Evolutionary conservation across 805 yeast species (phyloP), one percentile per base, ranked within the genome.

Genomic region (Pichia nanzhaoensis): DNA sequence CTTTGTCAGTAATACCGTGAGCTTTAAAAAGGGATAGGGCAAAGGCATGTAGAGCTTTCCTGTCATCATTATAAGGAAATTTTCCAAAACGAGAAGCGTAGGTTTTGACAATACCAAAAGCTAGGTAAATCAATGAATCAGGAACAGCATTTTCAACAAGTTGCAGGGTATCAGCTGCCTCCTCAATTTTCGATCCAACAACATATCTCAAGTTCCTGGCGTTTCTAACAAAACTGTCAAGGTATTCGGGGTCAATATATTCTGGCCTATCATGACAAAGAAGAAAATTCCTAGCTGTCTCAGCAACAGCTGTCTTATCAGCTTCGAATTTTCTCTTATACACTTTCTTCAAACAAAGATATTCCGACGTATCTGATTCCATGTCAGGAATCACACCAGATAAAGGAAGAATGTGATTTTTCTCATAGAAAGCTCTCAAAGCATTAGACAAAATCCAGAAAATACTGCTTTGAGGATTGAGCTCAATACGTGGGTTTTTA

Each of bases 371-470:
- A 49, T 80, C 78, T 0, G 95, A 77, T 18, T 85, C 83, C 96
- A 91, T 91, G 59, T 90, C 98, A 0, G 96, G 95, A 5, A 90
- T 58, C 0, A 67, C 73, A 0, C 95, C 96, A 3, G 82, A 70
- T 2, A 87, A 61, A 0, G 96, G 95, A n/a, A 86, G 66, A 5
- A 65, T 58, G 3, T 57, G 53, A 38, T 63, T 56, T 16, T 60
- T 55, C 19, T 66, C 61, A 34, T 78, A 69, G 59, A 79, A 88
- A 7, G 52, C 48, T 36, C 70, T 65, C 41, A 87, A 65, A 0
- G 89, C 84, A 34, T 61, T 64, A 0, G 75, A 69, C 17, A 77
- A 69, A 2, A 74, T 58, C 95, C 95, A 88, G 55, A 85, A 85
- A 17, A 61, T 50, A 2, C 65, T 52, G 10, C 58, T 53, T 65